phyloP scores from a whole-genome alignment of 2,329 filamentous ascomycete species.

The Fusarium sp. region DNA sequence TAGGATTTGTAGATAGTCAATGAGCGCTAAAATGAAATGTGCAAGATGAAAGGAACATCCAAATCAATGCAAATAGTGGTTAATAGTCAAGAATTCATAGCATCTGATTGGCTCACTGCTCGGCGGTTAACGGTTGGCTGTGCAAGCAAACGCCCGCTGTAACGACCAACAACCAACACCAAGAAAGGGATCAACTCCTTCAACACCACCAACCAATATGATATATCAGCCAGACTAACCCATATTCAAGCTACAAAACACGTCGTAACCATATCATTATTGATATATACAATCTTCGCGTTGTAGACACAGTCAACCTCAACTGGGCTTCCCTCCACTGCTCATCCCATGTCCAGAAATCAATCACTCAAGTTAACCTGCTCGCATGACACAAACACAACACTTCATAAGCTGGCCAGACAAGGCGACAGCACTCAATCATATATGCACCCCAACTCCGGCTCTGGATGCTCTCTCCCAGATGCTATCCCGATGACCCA shows the following conservation, averaged over 20 bases:
- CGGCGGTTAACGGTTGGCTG: constrained; percentile 22
- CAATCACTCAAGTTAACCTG: constrained; percentile 28
- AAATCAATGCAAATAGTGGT: constrained; percentile 6
- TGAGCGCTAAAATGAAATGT: not conserved
- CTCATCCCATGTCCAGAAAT: constrained; percentile 41
- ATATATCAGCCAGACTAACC: not conserved
- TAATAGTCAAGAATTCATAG: not conserved
- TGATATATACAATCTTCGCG: constrained; percentile 42
- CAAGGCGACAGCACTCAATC: constrained; percentile 40
- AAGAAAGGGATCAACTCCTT: not conserved
- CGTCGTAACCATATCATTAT: constrained; percentile 41
- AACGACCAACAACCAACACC: constrained; percentile 19
- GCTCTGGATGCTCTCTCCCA: constrained; percentile 22
- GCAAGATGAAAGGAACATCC: not conserved
- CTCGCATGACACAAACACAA: constrained; percentile 34
- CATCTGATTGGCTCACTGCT: constrained; percentile 15
- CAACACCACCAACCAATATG: not conserved
- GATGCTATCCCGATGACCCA: constrained; percentile 32
- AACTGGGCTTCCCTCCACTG: not conserved
- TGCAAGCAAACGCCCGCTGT: not conserved
- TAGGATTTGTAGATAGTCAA: constrained; percentile 1
- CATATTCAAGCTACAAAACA: not conserved
- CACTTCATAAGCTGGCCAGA: constrained; percentile 36
- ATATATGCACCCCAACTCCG: constrained; percentile 45
- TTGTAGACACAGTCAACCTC: constrained; percentile 19